Conservation (phyloP, 495 filamentous ascomycete species). For the Daldinia caldariorum region DNA sequence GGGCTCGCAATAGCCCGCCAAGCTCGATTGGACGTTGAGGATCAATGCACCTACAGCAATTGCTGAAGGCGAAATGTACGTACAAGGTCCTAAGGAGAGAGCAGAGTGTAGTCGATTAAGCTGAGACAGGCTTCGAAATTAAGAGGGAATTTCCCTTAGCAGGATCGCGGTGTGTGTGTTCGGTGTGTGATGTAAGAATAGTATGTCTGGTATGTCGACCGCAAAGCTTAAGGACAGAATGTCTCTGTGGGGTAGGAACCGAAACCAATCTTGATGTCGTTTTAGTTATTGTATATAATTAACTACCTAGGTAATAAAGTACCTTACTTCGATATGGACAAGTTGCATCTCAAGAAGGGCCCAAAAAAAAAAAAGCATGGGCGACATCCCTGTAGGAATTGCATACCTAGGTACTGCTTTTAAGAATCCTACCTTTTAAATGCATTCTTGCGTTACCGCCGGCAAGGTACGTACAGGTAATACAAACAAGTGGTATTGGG, state of each 20-base stretch:
- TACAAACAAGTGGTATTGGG: no score
- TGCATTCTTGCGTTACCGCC: not conserved
- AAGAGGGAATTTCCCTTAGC: slow-evolving; percentile 1
- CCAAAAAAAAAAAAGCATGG: slow-evolving; percentile 11
- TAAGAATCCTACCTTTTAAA: not conserved
- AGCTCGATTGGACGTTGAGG: slow-evolving; percentile 19
- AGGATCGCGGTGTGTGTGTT: not conserved
- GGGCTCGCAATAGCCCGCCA: slow-evolving; percentile 20
- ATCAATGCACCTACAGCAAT: slow-evolving; percentile 19
- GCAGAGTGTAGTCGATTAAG: not conserved
- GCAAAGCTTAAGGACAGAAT: slow-evolving; percentile 28
- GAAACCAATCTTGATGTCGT: slow-evolving; percentile 27
- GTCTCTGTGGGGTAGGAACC: slow-evolving; percentile 27
- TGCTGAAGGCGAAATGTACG: slow-evolving; percentile 2
- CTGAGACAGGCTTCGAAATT: not conserved
- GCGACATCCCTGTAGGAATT: not conserved
- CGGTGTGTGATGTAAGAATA: not conserved
- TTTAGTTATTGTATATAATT: slow-evolving; percentile 14
- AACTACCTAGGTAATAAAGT: not conserved
- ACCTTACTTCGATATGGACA: slow-evolving; percentile 32
- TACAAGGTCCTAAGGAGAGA: not conserved
- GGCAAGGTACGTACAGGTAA: not conserved
- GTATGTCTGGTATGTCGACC: slow-evolving; percentile 6
- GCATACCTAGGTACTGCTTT: not conserved
- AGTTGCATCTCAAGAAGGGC: slow-evolving; percentile 23